Conservation (phyloP, 352 stramenopile genomes). For the Globisporangium polare region DNA sequence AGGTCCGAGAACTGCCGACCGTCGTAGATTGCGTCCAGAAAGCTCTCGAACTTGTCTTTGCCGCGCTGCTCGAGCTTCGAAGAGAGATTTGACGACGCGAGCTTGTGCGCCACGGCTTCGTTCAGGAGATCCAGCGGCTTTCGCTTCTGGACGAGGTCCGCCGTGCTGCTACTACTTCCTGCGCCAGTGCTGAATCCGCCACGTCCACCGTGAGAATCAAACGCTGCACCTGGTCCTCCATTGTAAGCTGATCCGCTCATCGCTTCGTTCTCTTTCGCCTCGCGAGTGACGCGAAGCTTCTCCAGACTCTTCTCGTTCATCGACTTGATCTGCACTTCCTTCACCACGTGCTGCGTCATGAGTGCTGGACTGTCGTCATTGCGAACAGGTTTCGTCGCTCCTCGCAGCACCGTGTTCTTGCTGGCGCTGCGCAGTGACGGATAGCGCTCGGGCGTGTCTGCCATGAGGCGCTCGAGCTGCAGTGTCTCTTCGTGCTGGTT, state of each 20-base stretch:
- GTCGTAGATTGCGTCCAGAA: constrained; percentile 49
- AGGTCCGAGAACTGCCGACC: constrained; percentile 33
- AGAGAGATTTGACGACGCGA: constrained; percentile 24
- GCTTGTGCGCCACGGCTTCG: constrained; percentile 35
- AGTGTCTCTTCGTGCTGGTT: constrained; percentile 76
- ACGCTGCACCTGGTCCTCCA: constrained; percentile 21
- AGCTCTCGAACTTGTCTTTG: constrained; percentile 70
- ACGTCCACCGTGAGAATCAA: constrained; percentile 24
- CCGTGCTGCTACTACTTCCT: constrained; percentile 15
- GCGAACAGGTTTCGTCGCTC: constrained; percentile 59
- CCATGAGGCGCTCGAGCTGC: constrained; percentile 72
- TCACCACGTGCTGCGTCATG: constrained; percentile 73
- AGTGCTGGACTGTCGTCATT: constrained; percentile 58
- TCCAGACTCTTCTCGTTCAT: constrained; percentile 83
- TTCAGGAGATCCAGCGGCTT: constrained; percentile 62
- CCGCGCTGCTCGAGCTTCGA: constrained; percentile 30
- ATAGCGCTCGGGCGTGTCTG: constrained; percentile 56
- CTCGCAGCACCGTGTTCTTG: constrained; percentile 58
- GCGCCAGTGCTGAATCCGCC: constrained; percentile 12
- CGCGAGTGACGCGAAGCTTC: constrained; percentile 71
- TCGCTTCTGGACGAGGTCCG: constrained; percentile 52
- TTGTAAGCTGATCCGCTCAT: constrained; percentile 23
- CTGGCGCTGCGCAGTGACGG: constrained; percentile 52
- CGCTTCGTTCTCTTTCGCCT: constrained; percentile 54
- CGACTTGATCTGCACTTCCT: constrained; percentile 89